phyloP scores from a whole-genome alignment of 1,284 basidiomycete genomes.

The Amylostereum chailletii region DNA sequence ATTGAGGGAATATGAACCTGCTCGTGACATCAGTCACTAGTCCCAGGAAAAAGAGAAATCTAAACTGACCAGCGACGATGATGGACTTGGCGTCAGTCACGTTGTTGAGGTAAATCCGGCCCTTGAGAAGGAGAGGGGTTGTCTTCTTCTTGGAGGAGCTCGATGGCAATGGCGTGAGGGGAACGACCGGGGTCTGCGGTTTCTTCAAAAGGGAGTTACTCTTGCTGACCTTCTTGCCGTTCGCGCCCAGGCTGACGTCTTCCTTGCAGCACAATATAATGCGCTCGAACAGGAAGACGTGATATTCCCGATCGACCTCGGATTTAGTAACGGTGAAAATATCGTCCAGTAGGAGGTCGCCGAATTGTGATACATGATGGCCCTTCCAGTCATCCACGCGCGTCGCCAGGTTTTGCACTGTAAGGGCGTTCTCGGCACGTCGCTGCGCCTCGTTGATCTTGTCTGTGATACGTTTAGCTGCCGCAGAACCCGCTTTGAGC shows the following conservation, averaged over 20 bases:
- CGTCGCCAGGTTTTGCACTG: conserved; percentile 81
- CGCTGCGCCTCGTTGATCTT: conserved; percentile 95
- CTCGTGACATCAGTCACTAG: conserved; percentile 5
- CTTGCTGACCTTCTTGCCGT: conserved; percentile 56
- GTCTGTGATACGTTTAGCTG: conserved; percentile 90
- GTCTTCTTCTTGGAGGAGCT: conserved; percentile 61
- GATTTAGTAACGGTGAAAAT: conserved; percentile 95
- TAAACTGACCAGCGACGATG: conserved; percentile 49
- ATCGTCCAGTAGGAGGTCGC: conserved; percentile 88
- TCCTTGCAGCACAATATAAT: conserved; percentile 99
- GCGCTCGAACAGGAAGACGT: conserved; percentile 98
- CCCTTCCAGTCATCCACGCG: conserved; percentile 99
- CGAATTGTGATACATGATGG: conserved; percentile 91
- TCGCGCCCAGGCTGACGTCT: conserved; percentile 40
- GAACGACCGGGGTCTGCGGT: conserved; percentile 35
- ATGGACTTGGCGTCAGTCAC: conserved; percentile 73
- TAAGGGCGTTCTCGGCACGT: conserved; percentile 77
- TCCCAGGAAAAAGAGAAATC: conserved; percentile 1
- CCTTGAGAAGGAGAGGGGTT: conserved; percentile 85
- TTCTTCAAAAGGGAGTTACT: conserved; percentile 76
- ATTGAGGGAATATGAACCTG: conserved; percentile 59
- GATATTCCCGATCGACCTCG: conserved; percentile 95
- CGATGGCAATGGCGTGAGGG: conserved; percentile 33
- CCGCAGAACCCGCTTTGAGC: conserved; percentile 74
- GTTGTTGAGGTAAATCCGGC: conserved; percentile 96